phyloP scores from a whole-genome alignment of 805 yeast species.

The Kockiozyma suomiensis region DNA sequence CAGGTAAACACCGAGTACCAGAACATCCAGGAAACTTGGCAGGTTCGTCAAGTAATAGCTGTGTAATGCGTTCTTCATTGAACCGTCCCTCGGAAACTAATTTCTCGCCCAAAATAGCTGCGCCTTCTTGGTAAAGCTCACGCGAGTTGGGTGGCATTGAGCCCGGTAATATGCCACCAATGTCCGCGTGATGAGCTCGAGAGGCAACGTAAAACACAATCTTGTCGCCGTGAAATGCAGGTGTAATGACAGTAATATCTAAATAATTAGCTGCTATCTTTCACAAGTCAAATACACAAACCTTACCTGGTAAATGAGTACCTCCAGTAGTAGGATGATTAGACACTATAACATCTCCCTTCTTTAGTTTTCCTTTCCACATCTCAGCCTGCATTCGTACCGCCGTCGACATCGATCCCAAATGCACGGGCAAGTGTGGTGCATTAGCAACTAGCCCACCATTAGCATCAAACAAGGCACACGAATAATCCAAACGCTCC shows the following conservation, averaged over 20 bases:
- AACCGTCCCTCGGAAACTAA: slow-evolving; percentile 72
- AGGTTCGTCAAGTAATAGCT: slow-evolving; percentile 69
- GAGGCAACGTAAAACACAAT: slow-evolving; percentile 88
- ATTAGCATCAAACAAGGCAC: slow-evolving; percentile 74
- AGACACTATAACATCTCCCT: slow-evolving; percentile 76
- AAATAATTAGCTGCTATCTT: too few relatives aligned
- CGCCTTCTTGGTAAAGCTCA: slow-evolving; percentile 87
- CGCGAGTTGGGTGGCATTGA: slow-evolving; percentile 94
- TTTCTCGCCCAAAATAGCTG: slow-evolving; percentile 76
- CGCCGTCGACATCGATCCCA: slow-evolving; percentile 85
- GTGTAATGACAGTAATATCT: slow-evolving; percentile 90
- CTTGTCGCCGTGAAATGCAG: slow-evolving; percentile 61
- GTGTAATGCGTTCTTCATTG: slow-evolving; percentile 69
- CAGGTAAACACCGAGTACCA: slow-evolving; percentile 82
- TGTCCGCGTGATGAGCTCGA: slow-evolving; percentile 95
- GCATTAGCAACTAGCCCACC: slow-evolving; percentile 89
- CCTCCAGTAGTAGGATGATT: slow-evolving; percentile 88
- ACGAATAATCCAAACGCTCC: slow-evolving; percentile 79
- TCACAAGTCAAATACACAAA: too few relatives aligned
- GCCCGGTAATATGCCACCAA: slow-evolving; percentile 90
- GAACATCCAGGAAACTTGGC: slow-evolving; percentile 83
- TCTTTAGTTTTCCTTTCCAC: slow-evolving; percentile 65
- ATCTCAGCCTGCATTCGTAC: slow-evolving; percentile 63
- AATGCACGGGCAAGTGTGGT: slow-evolving; percentile 84
- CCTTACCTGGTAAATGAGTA: slow-evolving; percentile 70